Evolutionary conservation across 441 rosid genomes (phyloP).

Genomic region (Sinapis alba): DNA sequence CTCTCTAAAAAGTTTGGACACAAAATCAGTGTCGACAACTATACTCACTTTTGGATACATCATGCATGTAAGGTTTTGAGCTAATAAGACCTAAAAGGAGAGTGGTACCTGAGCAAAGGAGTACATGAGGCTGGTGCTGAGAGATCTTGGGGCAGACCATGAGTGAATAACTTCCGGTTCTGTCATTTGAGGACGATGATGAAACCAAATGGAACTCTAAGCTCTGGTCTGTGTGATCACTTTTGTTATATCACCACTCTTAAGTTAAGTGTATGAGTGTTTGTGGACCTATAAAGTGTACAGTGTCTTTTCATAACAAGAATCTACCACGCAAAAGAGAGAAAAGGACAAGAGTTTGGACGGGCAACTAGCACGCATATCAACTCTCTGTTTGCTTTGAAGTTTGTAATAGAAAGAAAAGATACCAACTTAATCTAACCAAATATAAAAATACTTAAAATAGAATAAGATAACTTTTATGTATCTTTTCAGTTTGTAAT

Average conservation of each 20-base stretch:
- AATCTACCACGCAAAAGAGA: neutral
- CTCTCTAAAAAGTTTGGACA: conserved; percentile 49
- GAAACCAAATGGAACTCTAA: conserved; percentile 8
- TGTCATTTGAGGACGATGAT: conserved; percentile 31
- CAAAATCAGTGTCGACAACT: neutral
- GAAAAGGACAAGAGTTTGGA: conserved; percentile 11
- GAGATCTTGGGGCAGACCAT: conserved; percentile 46
- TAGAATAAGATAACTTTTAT: too few relatives aligned
- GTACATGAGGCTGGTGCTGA: conserved; percentile 81
- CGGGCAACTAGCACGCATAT: conserved; percentile 22
- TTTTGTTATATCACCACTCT: neutral
- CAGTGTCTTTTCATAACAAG: neutral
- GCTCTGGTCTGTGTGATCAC: conserved; percentile 19
- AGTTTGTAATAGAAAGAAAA: conserved; percentile 4
- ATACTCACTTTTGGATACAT: too few relatives aligned
- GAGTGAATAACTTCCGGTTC: conserved; percentile 66
- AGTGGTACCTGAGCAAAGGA: conserved; percentile 75
- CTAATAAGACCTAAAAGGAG: neutral
- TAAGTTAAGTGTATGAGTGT: neutral
- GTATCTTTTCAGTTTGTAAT: too few relatives aligned
- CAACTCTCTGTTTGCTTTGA: conserved; percentile 14
- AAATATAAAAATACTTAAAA: neutral
- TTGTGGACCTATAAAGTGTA: neutral
- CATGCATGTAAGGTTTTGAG: neutral
- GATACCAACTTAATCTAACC: neutral